Conservation (phyloP, 2,329 filamentous ascomycete species). For the Fusarium mexicanum region DNA sequence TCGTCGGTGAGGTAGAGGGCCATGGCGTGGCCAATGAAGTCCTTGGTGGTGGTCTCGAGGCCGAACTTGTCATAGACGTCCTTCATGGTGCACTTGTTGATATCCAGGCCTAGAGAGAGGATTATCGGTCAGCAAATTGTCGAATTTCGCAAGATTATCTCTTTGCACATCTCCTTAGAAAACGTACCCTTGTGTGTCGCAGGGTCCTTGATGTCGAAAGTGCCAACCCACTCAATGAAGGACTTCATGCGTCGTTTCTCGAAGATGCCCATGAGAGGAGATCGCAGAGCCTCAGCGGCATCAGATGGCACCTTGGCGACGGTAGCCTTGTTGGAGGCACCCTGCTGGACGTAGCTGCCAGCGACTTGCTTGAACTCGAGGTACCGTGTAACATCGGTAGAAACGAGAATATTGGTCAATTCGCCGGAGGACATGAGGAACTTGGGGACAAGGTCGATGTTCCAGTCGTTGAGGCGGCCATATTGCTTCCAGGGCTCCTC, state of each 20-base stretch:
- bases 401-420: conserved; percentile 97
- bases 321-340: conserved; percentile 81
- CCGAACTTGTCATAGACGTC: conserved; percentile 99
- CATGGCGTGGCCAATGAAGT: conserved; percentile 99
- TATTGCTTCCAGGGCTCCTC: conserved; percentile 99
- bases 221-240: conserved; percentile 95
- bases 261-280: conserved; percentile 94
- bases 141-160: background rate
- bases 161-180: background rate
- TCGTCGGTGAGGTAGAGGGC: conserved; percentile 91
- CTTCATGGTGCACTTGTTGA: conserved; percentile 87
- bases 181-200: conserved; percentile 86
- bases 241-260: conserved; percentile 97
- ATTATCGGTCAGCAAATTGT: conserved; percentile 22
- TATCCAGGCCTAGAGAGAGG: conserved; percentile 73
- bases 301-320: conserved; percentile 97
- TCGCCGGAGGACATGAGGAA: conserved; percentile 98
- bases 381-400: conserved; percentile 89
- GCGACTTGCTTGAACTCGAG: conserved; percentile 95
- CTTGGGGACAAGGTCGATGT: conserved; percentile 98
- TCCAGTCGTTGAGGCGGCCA: conserved; percentile 97
- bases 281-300: conserved; percentile 87
- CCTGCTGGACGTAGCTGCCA: conserved; percentile 96
- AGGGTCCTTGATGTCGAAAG: conserved; percentile 83
- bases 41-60: conserved; percentile 86